Conservation (phyloP, 192 early-diverging fungal species). For the Spinellus fusiger region DNA sequence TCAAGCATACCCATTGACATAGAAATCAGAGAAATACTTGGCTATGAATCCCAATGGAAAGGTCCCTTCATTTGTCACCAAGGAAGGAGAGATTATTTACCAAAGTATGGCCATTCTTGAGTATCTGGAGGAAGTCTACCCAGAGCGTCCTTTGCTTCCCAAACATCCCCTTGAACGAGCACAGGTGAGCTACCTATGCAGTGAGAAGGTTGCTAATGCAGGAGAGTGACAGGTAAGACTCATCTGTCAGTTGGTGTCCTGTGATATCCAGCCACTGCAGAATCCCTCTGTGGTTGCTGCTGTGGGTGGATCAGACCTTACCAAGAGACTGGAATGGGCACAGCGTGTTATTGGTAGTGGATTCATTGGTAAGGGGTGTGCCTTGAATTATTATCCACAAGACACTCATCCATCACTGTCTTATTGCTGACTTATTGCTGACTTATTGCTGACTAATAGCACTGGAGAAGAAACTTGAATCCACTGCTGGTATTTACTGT, state of each 20-base stretch:
- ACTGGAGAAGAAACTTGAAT: constrained; percentile 60
- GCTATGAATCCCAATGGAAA: constrained; percentile 60
- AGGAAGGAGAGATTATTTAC: constrained; percentile 43
- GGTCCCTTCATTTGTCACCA: constrained; percentile 62
- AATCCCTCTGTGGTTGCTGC: constrained; percentile 75
- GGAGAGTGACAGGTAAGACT: constrained; percentile 52
- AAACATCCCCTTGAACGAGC: constrained; percentile 58
- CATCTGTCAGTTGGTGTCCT: constrained; percentile 62
- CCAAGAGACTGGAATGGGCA: constrained; percentile 54
- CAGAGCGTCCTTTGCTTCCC: constrained; percentile 63
- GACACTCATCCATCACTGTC: neutral
- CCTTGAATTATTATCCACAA: neutral
- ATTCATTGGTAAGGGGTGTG: constrained; percentile 46
- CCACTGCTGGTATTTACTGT: constrained; percentile 65
- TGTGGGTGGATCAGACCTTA: constrained; percentile 46
- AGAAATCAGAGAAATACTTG: constrained; percentile 49
- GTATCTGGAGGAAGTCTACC: constrained; percentile 77
- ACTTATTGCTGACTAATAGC: constrained; percentile 20
- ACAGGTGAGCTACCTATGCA: constrained; percentile 25
- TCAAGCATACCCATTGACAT: neutral
- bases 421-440: neutral
- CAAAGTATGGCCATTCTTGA: constrained; percentile 84
- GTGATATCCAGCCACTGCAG: constrained; percentile 86
- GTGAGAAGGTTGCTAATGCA: neutral
- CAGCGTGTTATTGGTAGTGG: constrained; percentile 48